These are phyloP conservation scores for Hemileia vastatrix DNA, from an alignment of 1,284 basidiomycete genomes.

Conservation along the genomic window DNA sequence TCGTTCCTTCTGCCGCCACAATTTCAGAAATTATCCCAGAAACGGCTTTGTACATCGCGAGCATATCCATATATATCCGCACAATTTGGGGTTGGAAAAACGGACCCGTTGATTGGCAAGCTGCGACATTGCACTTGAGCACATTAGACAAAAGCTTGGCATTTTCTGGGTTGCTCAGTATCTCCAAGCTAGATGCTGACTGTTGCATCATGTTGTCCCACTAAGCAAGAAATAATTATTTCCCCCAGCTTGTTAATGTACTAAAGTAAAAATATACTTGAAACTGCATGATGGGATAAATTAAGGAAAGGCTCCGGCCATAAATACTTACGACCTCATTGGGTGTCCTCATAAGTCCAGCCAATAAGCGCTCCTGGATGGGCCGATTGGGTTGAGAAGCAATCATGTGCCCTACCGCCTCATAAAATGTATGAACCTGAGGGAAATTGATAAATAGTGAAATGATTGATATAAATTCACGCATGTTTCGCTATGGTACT, in stretches of 20 bases:
- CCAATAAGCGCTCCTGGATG: conserved; percentile 88
- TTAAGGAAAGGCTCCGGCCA: neutral
- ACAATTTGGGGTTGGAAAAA: conserved; percentile 96
- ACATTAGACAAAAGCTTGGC: conserved; percentile 97
- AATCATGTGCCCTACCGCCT: conserved; percentile 99
- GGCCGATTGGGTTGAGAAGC: conserved; percentile 96
- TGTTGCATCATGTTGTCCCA: conserved; percentile 98
- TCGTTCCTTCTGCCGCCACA: conserved; percentile 60
- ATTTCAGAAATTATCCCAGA: conserved; percentile 95
- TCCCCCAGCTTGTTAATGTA: no score
- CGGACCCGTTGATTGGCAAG: conserved; percentile 90
- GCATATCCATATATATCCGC: conserved; percentile 94
- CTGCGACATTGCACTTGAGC: conserved; percentile 96
- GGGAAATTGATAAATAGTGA: conserved; percentile 26
- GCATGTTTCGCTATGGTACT: conserved; percentile 29
- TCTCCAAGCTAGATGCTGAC: conserved; percentile 85
- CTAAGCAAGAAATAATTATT: neutral
- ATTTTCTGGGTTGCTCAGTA: conserved; percentile 80
- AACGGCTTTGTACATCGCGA: conserved; percentile 94
- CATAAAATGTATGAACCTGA: conserved; percentile 48
- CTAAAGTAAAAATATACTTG: no score
- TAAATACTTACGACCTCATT: conserved; percentile 61
- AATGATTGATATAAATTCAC: conserved; percentile 39
- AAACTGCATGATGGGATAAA: no score
- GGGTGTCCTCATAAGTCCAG: conserved; percentile 91